Evolutionary conservation across 805 yeast genomes (phyloP).

Genomic region (Myxozyma melibiosi): DNA sequence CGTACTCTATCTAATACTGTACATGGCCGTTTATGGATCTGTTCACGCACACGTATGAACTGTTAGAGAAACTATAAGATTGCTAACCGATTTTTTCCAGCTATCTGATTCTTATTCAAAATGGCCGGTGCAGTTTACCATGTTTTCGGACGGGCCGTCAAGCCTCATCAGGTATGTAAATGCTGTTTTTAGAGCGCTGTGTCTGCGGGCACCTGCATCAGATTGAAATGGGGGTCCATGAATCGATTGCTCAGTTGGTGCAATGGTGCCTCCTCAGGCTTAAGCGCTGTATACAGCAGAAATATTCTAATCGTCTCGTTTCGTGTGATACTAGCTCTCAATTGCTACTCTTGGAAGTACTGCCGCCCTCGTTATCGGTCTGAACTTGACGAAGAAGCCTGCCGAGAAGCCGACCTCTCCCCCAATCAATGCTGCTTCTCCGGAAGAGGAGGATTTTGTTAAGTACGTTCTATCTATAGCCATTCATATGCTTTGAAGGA

Average conservation of each 20-base stretch:
- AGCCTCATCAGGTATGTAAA: constrained; percentile 67
- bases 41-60: too few species aligned
- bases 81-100: not conserved
- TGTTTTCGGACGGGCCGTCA: constrained; percentile 81
- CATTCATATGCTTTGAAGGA: too few species aligned
- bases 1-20: not conserved
- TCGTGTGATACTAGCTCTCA: constrained; percentile 54
- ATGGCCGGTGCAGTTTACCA: constrained; percentile 69
- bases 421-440: constrained; percentile 70
- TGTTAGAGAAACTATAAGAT: too few species aligned
- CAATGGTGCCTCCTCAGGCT: too few species aligned
- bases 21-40: too few species aligned
- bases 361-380: constrained; percentile 64
- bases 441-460: constrained; percentile 89
- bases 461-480: constrained; percentile 34
- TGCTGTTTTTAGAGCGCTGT: too few species aligned
- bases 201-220: too few species aligned
- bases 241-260: not conserved
- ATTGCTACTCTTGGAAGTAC: constrained; percentile 74
- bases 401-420: constrained; percentile 61
- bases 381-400: constrained; percentile 57
- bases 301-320: not conserved
- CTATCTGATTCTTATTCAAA: not conserved
- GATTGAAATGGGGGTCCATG: not conserved
- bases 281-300: too few species aligned